These are phyloP conservation scores for Calcarisporium arbuscula DNA, from an alignment of 2,329 filamentous ascomycete species.

Conservation along the genomic window DNA sequence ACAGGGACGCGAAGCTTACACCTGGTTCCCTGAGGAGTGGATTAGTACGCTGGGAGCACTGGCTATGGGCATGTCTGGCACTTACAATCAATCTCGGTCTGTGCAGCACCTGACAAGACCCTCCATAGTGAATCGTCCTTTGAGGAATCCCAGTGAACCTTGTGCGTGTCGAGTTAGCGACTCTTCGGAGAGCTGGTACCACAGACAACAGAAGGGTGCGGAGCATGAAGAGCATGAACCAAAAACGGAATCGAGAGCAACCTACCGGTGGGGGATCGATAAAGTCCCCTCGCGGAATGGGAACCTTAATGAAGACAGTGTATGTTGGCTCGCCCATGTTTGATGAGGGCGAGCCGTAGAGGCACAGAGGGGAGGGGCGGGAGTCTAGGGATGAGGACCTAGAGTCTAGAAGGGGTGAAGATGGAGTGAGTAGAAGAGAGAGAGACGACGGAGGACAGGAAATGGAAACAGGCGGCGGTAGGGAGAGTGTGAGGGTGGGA, in stretches of 20 bases:
- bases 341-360: no score
- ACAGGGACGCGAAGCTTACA: slow-evolving; percentile 47
- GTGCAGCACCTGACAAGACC: slow-evolving; percentile 73
- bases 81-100: slow-evolving; percentile 82
- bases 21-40: slow-evolving; percentile 57
- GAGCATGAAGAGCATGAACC: no score
- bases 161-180: slow-evolving; percentile 8
- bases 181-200: no score
- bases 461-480: no score
- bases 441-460: no score
- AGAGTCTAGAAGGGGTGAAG: no score
- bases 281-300: slow-evolving; percentile 81
- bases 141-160: slow-evolving; percentile 81
- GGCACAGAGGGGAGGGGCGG: no score
- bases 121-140: slow-evolving; percentile 92
- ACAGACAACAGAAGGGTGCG: background rate
- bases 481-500: no score
- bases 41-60: slow-evolving; percentile 3
- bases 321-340: slow-evolving; percentile 48
- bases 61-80: slow-evolving; percentile 4
- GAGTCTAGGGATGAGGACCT: no score
- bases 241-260: background rate
- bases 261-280: slow-evolving; percentile 80
- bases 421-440: no score
- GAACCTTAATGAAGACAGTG: slow-evolving; percentile 84